These are phyloP conservation scores for Oryza officinalis DNA, from an alignment of 176 grass and related monocot genomes.

Conservation along the genomic window DNA sequence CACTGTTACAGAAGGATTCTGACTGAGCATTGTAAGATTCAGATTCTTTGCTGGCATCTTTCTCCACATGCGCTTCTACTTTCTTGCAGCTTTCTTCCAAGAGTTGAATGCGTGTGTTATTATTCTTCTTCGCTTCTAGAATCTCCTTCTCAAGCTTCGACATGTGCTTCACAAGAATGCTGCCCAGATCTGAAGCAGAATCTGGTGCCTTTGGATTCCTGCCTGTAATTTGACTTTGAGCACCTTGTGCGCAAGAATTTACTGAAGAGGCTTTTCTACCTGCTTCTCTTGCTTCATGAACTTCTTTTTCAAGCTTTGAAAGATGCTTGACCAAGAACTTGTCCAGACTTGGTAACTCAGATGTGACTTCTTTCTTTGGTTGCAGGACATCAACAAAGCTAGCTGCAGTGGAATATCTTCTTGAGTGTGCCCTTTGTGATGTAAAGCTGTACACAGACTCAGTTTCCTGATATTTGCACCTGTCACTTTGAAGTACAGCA, in stretches of 20 bases:
- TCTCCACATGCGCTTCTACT: neutral
- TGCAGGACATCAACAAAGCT: slow-evolving; percentile 50
- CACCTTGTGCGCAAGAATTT: slow-evolving; percentile 23
- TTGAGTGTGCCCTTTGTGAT: slow-evolving; percentile 31
- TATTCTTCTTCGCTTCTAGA: slow-evolving; percentile 60
- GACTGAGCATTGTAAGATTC: slow-evolving; percentile 25
- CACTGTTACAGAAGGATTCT: slow-evolving; percentile 25
- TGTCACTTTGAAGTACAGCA: slow-evolving; percentile 70
- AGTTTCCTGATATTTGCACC: slow-evolving; percentile 38
- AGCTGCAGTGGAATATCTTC: slow-evolving; percentile 48
- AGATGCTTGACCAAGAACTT: slow-evolving; percentile 87
- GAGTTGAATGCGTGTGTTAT: neutral
- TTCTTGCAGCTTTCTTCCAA: slow-evolving; percentile 28
- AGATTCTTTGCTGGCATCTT: slow-evolving; percentile 28
- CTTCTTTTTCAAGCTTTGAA: slow-evolving; percentile 73
- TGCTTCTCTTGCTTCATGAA: slow-evolving; percentile 57
- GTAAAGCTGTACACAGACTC: neutral
- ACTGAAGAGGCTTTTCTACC: slow-evolving; percentile 31
- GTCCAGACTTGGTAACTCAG: slow-evolving; percentile 74
- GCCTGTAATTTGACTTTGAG: slow-evolving; percentile 9
- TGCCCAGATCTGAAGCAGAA: slow-evolving; percentile 45
- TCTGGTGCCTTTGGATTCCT: slow-evolving; percentile 13
- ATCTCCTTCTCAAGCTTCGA: slow-evolving; percentile 72
- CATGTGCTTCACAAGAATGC: slow-evolving; percentile 60
- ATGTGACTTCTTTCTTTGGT: slow-evolving; percentile 47